These are phyloP conservation scores for Amanita brunnescens DNA, from an alignment of 768 basidiomycete genomes.

Conservation along the genomic window DNA sequence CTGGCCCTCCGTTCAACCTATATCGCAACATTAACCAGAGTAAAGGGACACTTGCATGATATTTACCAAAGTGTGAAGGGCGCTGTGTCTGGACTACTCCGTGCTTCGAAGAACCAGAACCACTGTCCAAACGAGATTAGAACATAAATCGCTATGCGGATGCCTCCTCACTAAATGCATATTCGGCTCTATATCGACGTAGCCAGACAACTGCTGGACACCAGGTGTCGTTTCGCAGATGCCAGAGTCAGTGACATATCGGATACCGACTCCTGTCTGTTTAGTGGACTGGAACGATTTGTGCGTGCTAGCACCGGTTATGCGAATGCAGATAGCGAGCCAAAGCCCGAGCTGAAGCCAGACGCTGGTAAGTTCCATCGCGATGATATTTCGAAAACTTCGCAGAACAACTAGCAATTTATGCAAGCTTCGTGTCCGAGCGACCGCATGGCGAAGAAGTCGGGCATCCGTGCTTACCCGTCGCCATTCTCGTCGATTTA, in stretches of 20 bases:
- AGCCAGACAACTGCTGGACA: constrained; percentile 53
- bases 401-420: neutral
- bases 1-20: constrained; percentile 54
- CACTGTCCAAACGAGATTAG: constrained; percentile 28
- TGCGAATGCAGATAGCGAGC: neutral
- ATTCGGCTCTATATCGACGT: constrained; percentile 45
- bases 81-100: constrained; percentile 48
- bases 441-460: neutral
- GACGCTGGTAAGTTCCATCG: neutral
- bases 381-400: neutral
- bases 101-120: constrained; percentile 71
- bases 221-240: constrained; percentile 59
- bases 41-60: neutral
- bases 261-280: constrained; percentile 24
- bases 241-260: constrained; percentile 49
- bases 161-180: constrained; percentile 42
- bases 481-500: neutral
- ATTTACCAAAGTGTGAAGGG: constrained; percentile 57
- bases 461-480: neutral
- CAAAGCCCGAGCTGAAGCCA: neutral
- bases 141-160: neutral
- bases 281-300: constrained; percentile 14
- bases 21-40: neutral
- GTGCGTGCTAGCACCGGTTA: neutral
- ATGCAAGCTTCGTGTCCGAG: neutral